Evolutionary conservation across 2,329 filamentous ascomycete genomes (phyloP), one percentile per base, ranked within the genome.

Genomic region (Fusarium verrucosum): DNA sequence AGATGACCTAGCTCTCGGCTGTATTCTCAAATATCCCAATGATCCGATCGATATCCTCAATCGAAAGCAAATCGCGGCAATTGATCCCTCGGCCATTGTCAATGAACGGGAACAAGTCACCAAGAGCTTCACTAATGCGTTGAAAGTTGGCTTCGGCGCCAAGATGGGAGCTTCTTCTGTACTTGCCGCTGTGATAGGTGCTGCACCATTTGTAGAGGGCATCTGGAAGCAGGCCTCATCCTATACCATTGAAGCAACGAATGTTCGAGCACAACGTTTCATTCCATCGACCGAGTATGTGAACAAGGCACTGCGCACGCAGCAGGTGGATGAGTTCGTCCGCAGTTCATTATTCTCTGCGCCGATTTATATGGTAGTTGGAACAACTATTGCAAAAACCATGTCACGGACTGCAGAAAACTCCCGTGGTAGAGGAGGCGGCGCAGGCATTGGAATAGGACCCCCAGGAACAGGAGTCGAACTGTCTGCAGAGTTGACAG

Each of bases 41-140:
- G 58, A 64, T 19, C 46, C 58, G 10, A 54, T 64, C 23, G 58
- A 64, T n/a, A 46, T 62, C 16, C 52, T 64, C 3, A 64, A 64
- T 19, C 44, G 58, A 46, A 30, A 47, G 17, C 38, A 37, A 14
- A 44, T 62, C 17, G 52, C 45, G 25, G 25, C 43, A 22, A 30
- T 64, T n/a, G 52, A 62, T 17, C 30, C 43, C 4, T 33, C 38
- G 13, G 20, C n/a, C 14, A 40, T 62, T 33, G 17, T 62, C 14
- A 40, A 36, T 7, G 61, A 64, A 36, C 52, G 52, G 10, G 61
- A 64, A 25, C 47, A 64, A 43, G 58, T 64, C 11, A 58, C 41
- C 23, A 64, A 64, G n/a, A 64, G 61, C 28, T 47, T 64, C 17
- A 50, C 32, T 10, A 36, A 58, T 22, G 61, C 58, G 19, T 13